Evolutionary conservation across 306 rosid genomes (phyloP).

Genomic region (Rosa rugosa): DNA sequence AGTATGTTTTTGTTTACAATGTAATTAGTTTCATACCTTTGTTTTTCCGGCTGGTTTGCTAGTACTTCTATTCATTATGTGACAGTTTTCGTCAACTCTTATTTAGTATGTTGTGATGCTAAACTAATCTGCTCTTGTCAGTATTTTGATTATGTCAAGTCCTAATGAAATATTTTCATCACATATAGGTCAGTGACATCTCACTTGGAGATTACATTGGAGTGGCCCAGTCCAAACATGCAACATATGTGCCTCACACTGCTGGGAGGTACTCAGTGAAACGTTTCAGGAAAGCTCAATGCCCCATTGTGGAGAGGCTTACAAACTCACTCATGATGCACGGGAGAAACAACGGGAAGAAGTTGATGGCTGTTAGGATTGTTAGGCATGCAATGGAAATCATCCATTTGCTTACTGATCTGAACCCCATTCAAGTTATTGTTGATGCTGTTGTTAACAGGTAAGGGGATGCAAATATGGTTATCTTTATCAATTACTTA

Average conservation of each 20-base stretch:
- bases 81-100: not conserved
- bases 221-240: constrained; percentile 25
- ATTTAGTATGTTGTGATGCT: not conserved
- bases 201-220: constrained; percentile 32
- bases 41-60: not conserved
- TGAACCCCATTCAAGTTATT: constrained; percentile 40
- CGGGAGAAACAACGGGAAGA: constrained; percentile 36
- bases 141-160: not conserved
- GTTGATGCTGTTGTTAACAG: constrained; percentile 38
- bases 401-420: constrained; percentile 36
- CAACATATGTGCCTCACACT: constrained; percentile 34
- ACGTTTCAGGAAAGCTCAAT: constrained; percentile 36
- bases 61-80: not conserved
- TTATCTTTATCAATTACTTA: not conserved
- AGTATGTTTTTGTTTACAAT: not conserved
- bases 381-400: constrained; percentile 39
- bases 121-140: not conserved
- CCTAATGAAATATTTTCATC: not conserved
- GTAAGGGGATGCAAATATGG: not conserved
- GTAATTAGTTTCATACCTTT: not conserved
- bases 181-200: constrained; percentile 15
- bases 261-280: constrained; percentile 38
- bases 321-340: constrained; percentile 39
- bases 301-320: constrained; percentile 37
- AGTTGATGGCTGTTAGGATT: constrained; percentile 33